phyloP scores from a whole-genome alignment of 805 yeast genomes.

The Candida chilensis region DNA sequence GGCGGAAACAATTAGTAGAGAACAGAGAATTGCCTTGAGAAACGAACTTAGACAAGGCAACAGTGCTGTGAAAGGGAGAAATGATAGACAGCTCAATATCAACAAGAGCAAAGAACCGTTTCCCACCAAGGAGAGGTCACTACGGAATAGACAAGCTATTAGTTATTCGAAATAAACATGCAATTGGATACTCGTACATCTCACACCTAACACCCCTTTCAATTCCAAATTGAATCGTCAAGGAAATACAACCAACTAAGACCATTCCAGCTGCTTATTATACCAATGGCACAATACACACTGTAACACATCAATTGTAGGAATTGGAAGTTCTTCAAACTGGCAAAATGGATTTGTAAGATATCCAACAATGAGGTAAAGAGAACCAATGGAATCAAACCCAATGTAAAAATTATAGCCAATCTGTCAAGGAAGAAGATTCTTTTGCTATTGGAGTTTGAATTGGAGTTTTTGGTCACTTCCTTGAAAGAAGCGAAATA shows the following conservation, averaged over 20 bases:
- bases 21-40: no score
- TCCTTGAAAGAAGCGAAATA: constrained; percentile 66
- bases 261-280: constrained; percentile 81
- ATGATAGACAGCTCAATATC: no score
- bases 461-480: constrained; percentile 38
- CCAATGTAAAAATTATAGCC: constrained; percentile 55
- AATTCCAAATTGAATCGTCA: constrained; percentile 62
- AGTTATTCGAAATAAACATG: neutral
- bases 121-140: neutral
- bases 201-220: neutral
- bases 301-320: constrained; percentile 75
- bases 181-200: neutral
- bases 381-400: constrained; percentile 57
- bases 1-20: no score
- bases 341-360: constrained; percentile 41
- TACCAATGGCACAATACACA: constrained; percentile 80
- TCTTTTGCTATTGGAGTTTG: constrained; percentile 24
- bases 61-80: no score
- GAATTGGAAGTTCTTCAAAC: constrained; percentile 59
- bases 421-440: constrained; percentile 67
- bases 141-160: neutral
- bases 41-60: no score
- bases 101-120: constrained; percentile 2
- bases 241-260: constrained; percentile 83
- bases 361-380: constrained; percentile 35